These are phyloP conservation scores for Talaromyces borbonicus DNA, from an alignment of 495 filamentous ascomycete genomes.

Conservation along the genomic window DNA sequence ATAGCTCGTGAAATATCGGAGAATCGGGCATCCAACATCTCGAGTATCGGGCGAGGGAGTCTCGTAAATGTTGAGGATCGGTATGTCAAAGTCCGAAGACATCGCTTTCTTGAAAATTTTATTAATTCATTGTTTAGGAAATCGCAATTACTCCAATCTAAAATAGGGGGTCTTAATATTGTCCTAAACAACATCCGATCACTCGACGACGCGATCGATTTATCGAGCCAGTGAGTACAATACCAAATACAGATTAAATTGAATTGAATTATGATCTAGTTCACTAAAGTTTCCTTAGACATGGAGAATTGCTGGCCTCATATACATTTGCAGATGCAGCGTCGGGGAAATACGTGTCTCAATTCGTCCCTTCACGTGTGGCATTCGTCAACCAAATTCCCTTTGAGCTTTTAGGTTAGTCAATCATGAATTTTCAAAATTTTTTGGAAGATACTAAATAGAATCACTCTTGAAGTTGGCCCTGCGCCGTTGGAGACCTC, in stretches of 20 bases:
- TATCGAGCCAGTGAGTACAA: constrained; percentile 18
- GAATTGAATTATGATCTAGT: neutral
- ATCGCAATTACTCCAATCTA: neutral
- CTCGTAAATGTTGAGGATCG: neutral
- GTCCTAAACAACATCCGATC: constrained; percentile 28
- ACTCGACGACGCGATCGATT: constrained; percentile 38
- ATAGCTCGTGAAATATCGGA: neutral
- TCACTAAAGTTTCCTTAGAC: constrained; percentile 8
- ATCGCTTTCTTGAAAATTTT: neutral
- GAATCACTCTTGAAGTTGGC: neutral
- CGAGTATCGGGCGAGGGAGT: neutral
- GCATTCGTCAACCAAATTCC: constrained; percentile 45
- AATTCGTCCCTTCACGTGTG: constrained; percentile 36
- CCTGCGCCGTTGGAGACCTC: neutral
- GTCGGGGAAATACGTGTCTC: constrained; percentile 42
- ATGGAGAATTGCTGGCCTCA: constrained; percentile 24
- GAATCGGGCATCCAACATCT: neutral
- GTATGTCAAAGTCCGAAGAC: neutral
- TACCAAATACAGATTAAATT: neutral
- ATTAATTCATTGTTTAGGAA: neutral
- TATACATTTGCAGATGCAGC: constrained; percentile 39
- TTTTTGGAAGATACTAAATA: neutral
- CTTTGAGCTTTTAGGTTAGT: constrained; percentile 28
- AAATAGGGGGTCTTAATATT: constrained; percentile 8
- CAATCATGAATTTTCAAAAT: neutral